phyloP scores from a whole-genome alignment of 768 basidiomycete genomes.

The Rickenella mellea region DNA sequence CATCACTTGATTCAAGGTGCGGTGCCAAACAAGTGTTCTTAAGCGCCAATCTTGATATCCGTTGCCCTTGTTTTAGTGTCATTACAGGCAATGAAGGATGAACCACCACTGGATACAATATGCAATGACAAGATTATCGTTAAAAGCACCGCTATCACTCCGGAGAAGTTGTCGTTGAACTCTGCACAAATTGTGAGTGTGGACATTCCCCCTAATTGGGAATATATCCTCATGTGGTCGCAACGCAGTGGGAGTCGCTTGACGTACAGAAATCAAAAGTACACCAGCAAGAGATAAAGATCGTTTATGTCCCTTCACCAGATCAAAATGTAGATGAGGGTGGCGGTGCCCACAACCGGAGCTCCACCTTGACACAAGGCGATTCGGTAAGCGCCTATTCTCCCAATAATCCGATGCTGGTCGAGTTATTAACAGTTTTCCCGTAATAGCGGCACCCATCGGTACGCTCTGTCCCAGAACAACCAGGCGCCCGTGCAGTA shows the following conservation, averaged over 20 bases:
- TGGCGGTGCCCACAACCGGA: slow-evolving; percentile 30
- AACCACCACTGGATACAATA: slow-evolving; percentile 80
- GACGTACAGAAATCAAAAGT: slow-evolving; percentile 56
- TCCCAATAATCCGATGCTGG: not conserved
- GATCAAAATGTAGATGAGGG: slow-evolving; percentile 72
- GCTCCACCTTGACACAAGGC: slow-evolving; percentile 18
- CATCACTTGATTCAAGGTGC: slow-evolving; percentile 85
- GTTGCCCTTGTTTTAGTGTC: slow-evolving; percentile 51
- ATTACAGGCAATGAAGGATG: slow-evolving; percentile 92
- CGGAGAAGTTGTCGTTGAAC: slow-evolving; percentile 74
- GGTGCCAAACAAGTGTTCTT: not conserved
- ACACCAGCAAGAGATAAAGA: slow-evolving; percentile 90
- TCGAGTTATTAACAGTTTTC: not conserved
- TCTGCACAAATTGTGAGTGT: slow-evolving; percentile 76
- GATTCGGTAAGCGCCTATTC: slow-evolving; percentile 26
- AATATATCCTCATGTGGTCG: not conserved
- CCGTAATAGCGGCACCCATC: not conserved
- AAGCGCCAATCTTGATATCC: not conserved
- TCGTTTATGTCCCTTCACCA: slow-evolving; percentile 82
- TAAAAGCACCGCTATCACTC: slow-evolving; percentile 86
- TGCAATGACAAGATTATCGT: slow-evolving; percentile 99
- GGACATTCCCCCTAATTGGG: not conserved
- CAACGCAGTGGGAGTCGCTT: slow-evolving; percentile 49
- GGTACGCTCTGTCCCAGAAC: not conserved
- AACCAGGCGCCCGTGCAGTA: slow-evolving; percentile 4